Evolutionary conservation across 345 rosid species (phyloP).

Genomic region (Eucalyptus melliodora): DNA sequence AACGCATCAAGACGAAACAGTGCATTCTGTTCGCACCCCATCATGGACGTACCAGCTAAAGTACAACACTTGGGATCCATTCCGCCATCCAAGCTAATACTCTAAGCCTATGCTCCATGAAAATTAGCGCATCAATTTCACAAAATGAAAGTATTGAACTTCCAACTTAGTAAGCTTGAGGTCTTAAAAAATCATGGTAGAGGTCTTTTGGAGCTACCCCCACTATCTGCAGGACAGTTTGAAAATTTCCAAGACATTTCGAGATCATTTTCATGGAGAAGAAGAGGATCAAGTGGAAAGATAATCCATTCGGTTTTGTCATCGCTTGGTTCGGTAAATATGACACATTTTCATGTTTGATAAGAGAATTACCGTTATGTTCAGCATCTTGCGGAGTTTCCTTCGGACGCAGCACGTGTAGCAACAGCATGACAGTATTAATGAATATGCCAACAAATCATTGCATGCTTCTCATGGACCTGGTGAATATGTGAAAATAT

Average conservation of each 20-base stretch:
- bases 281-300: not conserved
- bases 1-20: too few relatives aligned
- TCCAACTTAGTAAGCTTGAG: not conserved
- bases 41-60: too few relatives aligned
- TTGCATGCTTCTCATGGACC: constrained; percentile 95
- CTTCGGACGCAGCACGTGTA: constrained; percentile 90
- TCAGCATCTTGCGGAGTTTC: constrained; percentile 76
- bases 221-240: not conserved
- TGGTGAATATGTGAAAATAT: constrained; percentile 9
- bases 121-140: not conserved
- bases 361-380: constrained; percentile 53
- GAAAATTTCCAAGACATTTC: not conserved
- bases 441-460: constrained; percentile 86
- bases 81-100: too few relatives aligned
- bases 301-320: not conserved
- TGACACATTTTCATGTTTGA: not conserved
- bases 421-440: constrained; percentile 95
- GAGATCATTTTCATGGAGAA: not conserved
- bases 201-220: not conserved
- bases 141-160: not conserved
- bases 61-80: too few relatives aligned
- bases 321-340: not conserved
- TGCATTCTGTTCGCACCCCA: too few relatives aligned
- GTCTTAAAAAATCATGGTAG: not conserved
- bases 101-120: too few relatives aligned